phyloP scores from a whole-genome alignment of 768 basidiomycete species.

The Boletales sp. region DNA sequence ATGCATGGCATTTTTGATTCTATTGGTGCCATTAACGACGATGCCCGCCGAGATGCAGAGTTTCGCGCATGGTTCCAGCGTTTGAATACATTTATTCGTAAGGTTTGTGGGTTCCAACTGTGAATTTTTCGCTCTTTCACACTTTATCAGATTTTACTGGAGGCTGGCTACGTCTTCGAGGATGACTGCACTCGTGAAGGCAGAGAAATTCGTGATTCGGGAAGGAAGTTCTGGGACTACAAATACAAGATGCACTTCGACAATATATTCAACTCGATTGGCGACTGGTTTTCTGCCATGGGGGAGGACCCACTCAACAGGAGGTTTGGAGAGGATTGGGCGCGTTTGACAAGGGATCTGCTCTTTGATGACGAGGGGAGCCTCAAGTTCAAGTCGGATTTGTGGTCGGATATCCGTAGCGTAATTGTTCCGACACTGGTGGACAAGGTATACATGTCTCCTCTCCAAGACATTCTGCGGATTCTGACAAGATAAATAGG shows the following conservation, averaged over 20 bases:
- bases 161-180: constrained; percentile 84
- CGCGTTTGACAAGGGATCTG: constrained; percentile 76
- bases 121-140: not conserved
- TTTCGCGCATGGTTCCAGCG: constrained; percentile 70
- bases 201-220: constrained; percentile 58
- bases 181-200: constrained; percentile 69
- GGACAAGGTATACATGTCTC: constrained; percentile 49
- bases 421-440: constrained; percentile 81
- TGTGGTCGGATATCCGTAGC: constrained; percentile 85
- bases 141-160: constrained; percentile 55
- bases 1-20: constrained; percentile 70
- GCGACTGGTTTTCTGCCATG: constrained; percentile 81
- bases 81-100: constrained; percentile 63
- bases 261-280: constrained; percentile 63
- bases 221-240: constrained; percentile 73
- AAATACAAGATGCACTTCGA: constrained; percentile 80
- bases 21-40: constrained; percentile 65
- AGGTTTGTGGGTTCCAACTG: constrained; percentile 35
- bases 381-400: constrained; percentile 81
- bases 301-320: constrained; percentile 81
- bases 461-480: not conserved
- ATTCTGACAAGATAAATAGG: constrained; percentile 31
- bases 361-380: constrained; percentile 74
- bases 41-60: constrained; percentile 70
- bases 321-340: constrained; percentile 81